These are phyloP conservation scores for Naumovozyma castellii DNA, from an alignment of 805 yeast species.

Conservation along the genomic window DNA sequence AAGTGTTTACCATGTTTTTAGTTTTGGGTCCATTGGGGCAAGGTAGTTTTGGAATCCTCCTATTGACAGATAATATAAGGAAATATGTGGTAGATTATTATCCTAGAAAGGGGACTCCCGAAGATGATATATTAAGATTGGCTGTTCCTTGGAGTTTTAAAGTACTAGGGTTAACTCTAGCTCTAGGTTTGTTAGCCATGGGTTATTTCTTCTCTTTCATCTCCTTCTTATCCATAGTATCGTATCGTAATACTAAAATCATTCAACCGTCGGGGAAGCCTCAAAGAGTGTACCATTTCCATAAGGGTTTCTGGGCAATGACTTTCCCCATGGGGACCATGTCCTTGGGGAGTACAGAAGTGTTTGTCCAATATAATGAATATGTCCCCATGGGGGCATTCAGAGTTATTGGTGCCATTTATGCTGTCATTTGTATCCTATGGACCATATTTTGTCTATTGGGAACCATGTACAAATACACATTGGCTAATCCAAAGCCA, in stretches of 20 bases:
- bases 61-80: conserved; percentile 39
- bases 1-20: conserved; percentile 58
- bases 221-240: conserved; percentile 28
- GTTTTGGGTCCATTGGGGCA: conserved; percentile 85
- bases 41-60: conserved; percentile 60
- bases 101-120: conserved; percentile 7
- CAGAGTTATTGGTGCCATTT: conserved; percentile 52
- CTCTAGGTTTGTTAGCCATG: conserved; percentile 40
- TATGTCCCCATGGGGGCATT: conserved; percentile 40
- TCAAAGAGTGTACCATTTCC: conserved; percentile 33
- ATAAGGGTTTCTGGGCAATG: conserved; percentile 66
- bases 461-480: conserved; percentile 6
- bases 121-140: conserved; percentile 12
- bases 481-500: neutral
- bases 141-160: conserved; percentile 26
- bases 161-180: conserved; percentile 32
- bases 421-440: conserved; percentile 43
- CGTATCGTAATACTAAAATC: conserved; percentile 14
- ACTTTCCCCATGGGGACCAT: conserved; percentile 88
- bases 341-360: conserved; percentile 47
- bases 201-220: conserved; percentile 50
- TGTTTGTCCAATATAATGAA: conserved; percentile 38
- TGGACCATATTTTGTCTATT: conserved; percentile 36
- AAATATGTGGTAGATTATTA: conserved; percentile 16
- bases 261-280: conserved; percentile 8